Base-by-base conservation (phyloP, 2,329 filamentous ascomycete genomes). In the Zasmidium citrigriseum region DNA sequence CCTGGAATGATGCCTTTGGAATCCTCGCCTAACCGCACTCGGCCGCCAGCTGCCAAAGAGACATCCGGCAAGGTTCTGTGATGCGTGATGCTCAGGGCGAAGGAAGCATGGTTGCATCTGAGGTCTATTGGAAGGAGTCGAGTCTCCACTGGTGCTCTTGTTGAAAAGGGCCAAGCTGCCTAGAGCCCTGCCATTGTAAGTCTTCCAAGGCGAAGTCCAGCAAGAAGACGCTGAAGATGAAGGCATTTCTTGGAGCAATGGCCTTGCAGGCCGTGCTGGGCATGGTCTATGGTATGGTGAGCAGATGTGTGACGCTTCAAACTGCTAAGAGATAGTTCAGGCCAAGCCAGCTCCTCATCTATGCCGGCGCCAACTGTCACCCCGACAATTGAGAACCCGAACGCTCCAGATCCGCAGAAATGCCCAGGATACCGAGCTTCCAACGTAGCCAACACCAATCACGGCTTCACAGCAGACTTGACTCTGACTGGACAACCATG, bases 391-490 rank as follows among this genome's bases (percentile, higher is more conserved):
- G 51, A 60, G 38, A 66, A 70, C 47, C 50, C 60, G 24, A 55
- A 59, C 18, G 67, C 68, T 3, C 67, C 67, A 16, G 53, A 70
- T 57, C 46, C 68, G 12, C 68, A 70, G 48, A 52, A 59, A 47
- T 70, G 68, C 51, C 67, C 68, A 18, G 68, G 68, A 25, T 70
- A 70, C 57, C 63, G 58, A 38, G 68, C 68, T 20, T 62, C 57
- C 20, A 67, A 61, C 46, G 55, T 65, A 14, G 49, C 16, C 4
- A 27, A 64, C 46, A 63, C 24, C n/a, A 23, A 58, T 20, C 38
- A 56, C 38, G 68, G 68, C 44, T 64, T 69, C 45, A 63, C 63
- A n/a, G 68, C 68, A 16, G 58, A 66, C 45, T 58, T 70, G 4
- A 62, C 63, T 2, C 46, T 70, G 20, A 64, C 66, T 23, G 68